phyloP scores from a whole-genome alignment of 805 yeast species.

The Saccharomycopsis sp. region DNA sequence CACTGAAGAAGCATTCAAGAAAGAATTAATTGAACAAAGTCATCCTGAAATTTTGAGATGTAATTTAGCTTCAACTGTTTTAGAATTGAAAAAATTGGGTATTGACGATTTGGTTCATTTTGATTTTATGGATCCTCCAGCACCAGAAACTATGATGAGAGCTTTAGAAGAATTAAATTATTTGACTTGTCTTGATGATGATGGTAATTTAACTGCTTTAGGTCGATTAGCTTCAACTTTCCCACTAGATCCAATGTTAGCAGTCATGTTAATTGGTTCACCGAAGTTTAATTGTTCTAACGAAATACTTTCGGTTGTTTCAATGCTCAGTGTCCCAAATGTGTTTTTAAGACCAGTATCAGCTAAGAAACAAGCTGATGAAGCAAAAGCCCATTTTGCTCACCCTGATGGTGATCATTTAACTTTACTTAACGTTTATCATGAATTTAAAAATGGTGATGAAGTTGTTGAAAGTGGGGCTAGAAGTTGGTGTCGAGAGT shows the following conservation, averaged over 20 bases:
- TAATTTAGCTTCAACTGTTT: conserved; percentile 83
- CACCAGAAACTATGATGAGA: conserved; percentile 99
- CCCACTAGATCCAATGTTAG: conserved; percentile 93
- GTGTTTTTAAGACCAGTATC: conserved; percentile 91
- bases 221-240: conserved; percentile 89
- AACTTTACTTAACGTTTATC: conserved; percentile 80
- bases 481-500: conserved; percentile 86
- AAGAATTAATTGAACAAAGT: conserved; percentile 89
- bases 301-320: conserved; percentile 82
- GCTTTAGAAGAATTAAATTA: conserved; percentile 93
- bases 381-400: conserved; percentile 77
- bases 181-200: conserved; percentile 82
- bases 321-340: conserved; percentile 86
- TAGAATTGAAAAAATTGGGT: conserved; percentile 90
- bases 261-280: conserved; percentile 85
- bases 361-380: conserved; percentile 86
- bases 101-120: conserved; percentile 94
- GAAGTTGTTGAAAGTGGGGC: conserved; percentile 52
- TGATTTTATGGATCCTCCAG: conserved; percentile 99
- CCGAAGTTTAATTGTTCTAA: conserved; percentile 82
- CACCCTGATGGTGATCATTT: conserved; percentile 95
- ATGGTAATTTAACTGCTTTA: conserved; percentile 81
- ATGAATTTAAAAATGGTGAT: conserved; percentile 73
- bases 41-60: conserved; percentile 93
- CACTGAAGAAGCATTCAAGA: conserved; percentile 93